These are phyloP conservation scores for Theileria parva DNA, from an alignment of 169 alveolate genomes.

Conservation along the genomic window DNA sequence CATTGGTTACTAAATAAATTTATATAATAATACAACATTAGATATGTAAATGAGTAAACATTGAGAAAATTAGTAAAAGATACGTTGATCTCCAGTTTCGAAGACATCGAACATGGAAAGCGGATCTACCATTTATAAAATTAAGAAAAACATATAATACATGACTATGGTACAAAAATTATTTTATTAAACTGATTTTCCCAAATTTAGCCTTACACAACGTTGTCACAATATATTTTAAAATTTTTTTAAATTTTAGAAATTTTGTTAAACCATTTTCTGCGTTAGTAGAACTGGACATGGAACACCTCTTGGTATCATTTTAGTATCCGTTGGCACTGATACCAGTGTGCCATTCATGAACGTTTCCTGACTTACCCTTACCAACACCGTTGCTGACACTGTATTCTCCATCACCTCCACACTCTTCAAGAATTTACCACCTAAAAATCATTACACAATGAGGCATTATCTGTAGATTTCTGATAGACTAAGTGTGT, in stretches of 20 bases:
- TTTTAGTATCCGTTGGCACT: constrained; percentile 12
- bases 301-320: constrained; percentile 22
- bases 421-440: neutral
- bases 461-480: neutral
- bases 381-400: constrained; percentile 1
- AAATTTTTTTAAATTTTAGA: neutral
- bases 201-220: neutral
- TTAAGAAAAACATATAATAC: neutral
- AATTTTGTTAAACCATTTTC: neutral
- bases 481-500: neutral
- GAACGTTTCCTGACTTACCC: neutral
- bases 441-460: neutral
- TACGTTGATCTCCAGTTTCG: constrained; percentile 40
- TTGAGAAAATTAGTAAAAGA: too few species aligned
- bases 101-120: constrained; percentile 67
- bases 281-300: constrained; percentile 5
- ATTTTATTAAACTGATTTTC: neutral
- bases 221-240: neutral
- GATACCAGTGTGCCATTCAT: constrained; percentile 2
- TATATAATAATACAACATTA: neutral
- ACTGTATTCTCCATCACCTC: neutral
- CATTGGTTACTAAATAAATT: neutral
- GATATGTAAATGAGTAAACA: too few species aligned
- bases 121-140: constrained; percentile 42
- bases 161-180: neutral